Base-by-base conservation (phyloP, 805 yeast genomes). In the Ogataea haglerorum region DNA sequence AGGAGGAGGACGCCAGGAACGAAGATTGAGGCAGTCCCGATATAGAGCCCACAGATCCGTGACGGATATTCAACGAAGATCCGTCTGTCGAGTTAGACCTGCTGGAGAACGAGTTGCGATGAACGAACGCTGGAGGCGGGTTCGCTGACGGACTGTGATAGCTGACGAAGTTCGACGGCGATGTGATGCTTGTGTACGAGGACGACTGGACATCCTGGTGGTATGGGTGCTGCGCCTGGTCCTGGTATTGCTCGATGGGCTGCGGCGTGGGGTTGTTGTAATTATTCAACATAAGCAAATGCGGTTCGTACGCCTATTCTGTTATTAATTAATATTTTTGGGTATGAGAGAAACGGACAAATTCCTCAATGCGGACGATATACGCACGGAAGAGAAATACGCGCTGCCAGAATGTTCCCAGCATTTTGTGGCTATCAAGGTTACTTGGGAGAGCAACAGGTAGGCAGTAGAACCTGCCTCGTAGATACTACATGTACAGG, bases 101-200 rank as follows among this genome's bases (percentile, higher is more conserved):
- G 12, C 61, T 49, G 36, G 53, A 48, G 21, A 52, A 49, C 21
- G 62, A 57, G 36, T 51, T 53, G 35, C 51, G 41, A 28, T 54
- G 60, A 32, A 46, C 34, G 13, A 54, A 47, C 8, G 58, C 36
- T 3, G 52, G 53, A 13, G 62, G 61, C 17, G 65, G 63, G 34
- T 57, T 49, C 15, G 61, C 60, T 18, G 61, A 50, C 30, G 68
- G 56, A 56, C 63, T 45, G 63, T 67, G 41, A 23, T 56, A 57
- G 29, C 54, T 45, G 27, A 50, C 54, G 30, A 54, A 58, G 40
- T 57, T 57, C 6, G 64, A 52, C 12, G 64, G 62, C 7, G 62
- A 57, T 0, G 61, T 52, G 17, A 53, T 45, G 14, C 57, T 47
- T 4, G 58, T 53, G 35, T 49, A 57, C 3, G 61, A 54, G 10